A percentile compares a stretch with the other conserved stretches of the same genome.
Evolutionary conservation across 257 asterid species (phyloP).

Genomic region (Parsonsia alboflavescens): DNA sequence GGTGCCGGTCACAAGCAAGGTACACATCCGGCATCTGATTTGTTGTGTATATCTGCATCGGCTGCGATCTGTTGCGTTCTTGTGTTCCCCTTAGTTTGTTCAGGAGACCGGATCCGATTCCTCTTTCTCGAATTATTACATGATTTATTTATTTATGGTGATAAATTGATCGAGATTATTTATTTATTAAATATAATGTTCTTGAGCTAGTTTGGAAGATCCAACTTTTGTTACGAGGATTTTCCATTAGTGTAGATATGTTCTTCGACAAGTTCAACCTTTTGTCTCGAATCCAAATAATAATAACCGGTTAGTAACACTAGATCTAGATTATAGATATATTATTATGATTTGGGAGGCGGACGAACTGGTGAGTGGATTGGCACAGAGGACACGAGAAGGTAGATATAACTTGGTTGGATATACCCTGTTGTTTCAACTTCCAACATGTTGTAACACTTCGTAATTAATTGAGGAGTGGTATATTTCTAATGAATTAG

Average conservation of each 20-base stretch:
- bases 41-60: not conserved
- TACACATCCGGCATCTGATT: not conserved
- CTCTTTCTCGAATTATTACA: not conserved
- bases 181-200: not conserved
- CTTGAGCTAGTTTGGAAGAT: not conserved
- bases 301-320: too few relatives aligned
- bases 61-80: not conserved
- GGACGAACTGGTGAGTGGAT: too few relatives aligned
- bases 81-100: not conserved
- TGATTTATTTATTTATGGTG: not conserved
- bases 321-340: not conserved
- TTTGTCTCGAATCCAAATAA: not conserved
- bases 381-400: not conserved
- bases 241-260: not conserved
- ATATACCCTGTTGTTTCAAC: too few relatives aligned
- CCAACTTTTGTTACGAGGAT: not conserved
- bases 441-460: too few relatives aligned
- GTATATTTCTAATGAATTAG: too few relatives aligned
- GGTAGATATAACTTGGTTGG: not conserved
- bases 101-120: not conserved
- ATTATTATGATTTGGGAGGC: not conserved
- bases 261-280: not conserved
- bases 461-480: too few relatives aligned
- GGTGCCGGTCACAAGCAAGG: conserved; percentile 98
- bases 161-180: too few relatives aligned